These are phyloP conservation scores for Saccharomyces hybrid DNA, from an alignment of 1,139 yeast genomes.

Conservation along the genomic window DNA sequence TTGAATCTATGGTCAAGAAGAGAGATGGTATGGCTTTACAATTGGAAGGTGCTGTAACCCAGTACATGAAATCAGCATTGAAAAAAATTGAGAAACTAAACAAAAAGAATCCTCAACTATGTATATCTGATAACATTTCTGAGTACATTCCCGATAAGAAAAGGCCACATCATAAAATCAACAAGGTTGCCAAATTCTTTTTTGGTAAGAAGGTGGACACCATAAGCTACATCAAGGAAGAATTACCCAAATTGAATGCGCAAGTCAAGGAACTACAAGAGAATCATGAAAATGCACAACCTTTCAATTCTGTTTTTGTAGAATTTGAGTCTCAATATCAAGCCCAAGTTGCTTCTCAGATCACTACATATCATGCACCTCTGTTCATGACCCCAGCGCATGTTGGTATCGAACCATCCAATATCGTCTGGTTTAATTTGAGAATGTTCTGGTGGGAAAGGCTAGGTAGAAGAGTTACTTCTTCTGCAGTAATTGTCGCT, in stretches of 20 bases:
- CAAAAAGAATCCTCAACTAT: constrained; percentile 31
- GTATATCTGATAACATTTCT: constrained; percentile 45
- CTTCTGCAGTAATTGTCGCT: constrained; percentile 52
- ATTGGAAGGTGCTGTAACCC: constrained; percentile 65
- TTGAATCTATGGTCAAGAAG: constrained; percentile 50
- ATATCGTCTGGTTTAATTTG: constrained; percentile 80
- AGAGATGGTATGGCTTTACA: constrained; percentile 55
- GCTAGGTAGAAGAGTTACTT: constrained; percentile 49
- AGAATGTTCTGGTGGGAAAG: constrained; percentile 83
- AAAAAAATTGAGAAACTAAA: constrained; percentile 59
- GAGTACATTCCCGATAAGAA: constrained; percentile 70
- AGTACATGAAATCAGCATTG: constrained; percentile 48
- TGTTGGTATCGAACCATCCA: constrained; percentile 69
- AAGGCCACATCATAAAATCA: constrained; percentile 59
- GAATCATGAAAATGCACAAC: constrained; percentile 41
- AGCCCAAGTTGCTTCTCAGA: constrained; percentile 82
- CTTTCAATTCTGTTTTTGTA: constrained; percentile 65
- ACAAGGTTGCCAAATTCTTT: constrained; percentile 39
- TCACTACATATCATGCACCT: constrained; percentile 59
- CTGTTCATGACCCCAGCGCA: constrained; percentile 55
- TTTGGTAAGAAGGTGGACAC: constrained; percentile 84
- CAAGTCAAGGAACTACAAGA: constrained; percentile 58
- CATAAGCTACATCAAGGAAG: constrained; percentile 59
- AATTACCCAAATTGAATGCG: constrained; percentile 58
- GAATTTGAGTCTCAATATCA: constrained; percentile 83